Base-by-base conservation (phyloP, 2,329 filamentous ascomycete genomes). In the Trichoderma sp. region DNA sequence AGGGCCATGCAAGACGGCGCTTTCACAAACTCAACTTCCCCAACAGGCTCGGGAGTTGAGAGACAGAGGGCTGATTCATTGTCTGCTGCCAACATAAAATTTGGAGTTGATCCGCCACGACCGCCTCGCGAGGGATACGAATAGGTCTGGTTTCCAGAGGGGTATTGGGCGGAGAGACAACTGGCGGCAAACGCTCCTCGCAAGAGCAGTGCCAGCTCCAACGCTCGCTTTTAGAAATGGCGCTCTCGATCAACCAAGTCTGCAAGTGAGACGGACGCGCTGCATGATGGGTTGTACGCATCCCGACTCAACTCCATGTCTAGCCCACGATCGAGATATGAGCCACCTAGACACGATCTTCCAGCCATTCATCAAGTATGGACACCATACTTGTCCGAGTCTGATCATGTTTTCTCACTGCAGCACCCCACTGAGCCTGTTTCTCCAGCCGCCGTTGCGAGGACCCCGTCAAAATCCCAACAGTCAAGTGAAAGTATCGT, bases 81-180 rank as follows among this genome's bases (percentile, higher is more conserved):
- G 14, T 57, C 69, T n/a, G 35, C 52, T 11, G 33, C 70, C n/a
- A 43, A 47, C 19, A 27, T 72, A 29, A 69, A 67, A 7, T 79
- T 76, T 21, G 77, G 75, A 19, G 75, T 85, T 33, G 86, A 89
- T 68, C 87, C 87, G 3, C 87, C 87, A 29, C 83, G 87, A 2
- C 82, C 84, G n/a, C 78, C 87, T 65, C 84, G 78, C 60, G 81
- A 84, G 56, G 86, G 87, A 52, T 82, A 78, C 73, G 87, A 89
- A 78, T 89, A 86, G 87, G 87, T 89, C 29, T 89, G 87, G 87
- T 88, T 87, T 74, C 87, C 87, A 1, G 84, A 83, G 63, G 87
- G 87, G 6, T 89, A 87, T 75, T 89, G 86, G 87, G 87, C 87
- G n/a, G 87, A 89, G 76, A 81, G 87, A n/a, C 79, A 83, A 58